Base-by-base conservation (phyloP, 73 alveolate species). In the Paramecium primaurelia region DNA sequence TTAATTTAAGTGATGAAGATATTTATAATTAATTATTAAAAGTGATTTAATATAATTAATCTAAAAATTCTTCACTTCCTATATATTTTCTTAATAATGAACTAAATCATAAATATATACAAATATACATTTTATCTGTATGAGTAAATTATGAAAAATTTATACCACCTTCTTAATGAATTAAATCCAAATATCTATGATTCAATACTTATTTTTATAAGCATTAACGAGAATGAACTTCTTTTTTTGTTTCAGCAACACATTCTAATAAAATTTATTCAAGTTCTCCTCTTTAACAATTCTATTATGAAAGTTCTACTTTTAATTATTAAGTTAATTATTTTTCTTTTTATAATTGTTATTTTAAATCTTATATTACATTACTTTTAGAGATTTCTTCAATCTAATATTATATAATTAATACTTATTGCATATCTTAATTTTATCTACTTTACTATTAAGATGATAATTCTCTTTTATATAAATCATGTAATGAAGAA, bases 191-290 rank as follows among this genome's bases (percentile, higher is more conserved):
- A n/a, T 69, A 47, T 20, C 92, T 83, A 32, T 87, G 59, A 42
- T 71, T 32, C 71, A 83, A 7, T 10, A 60, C 4, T 20, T 71
- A 8, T 45, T 59, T 89, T 73, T 51, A 26, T 28, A 42, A 47
- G 8, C 38, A 64, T 45, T 73, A 71, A 16, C 94, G 77, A 32
- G 51, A 71, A 32, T 69, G 58, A n/a, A 89, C 75, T 59, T 89
- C 94, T 71, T 89, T 89, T 34, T 89, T 89, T 11, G 45, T 71
- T n/a, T 89, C 90, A 71, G 71, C 58, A 5, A 89, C 77, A 28
- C 94, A 89, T 11, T 89, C 94, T 30, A 89, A 47, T 71, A 89
- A 36, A 18, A 89, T 71, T 32, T 71, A 45, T 47, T 89, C 94
- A 22, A 89, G 45, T 8, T 89, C 90, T 89, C 92, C 86, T 73